Evolutionary conservation across 495 filamentous ascomycete genomes (phyloP), one percentile per base, ranked within the genome.

Genomic region (Daldinia decipiens): DNA sequence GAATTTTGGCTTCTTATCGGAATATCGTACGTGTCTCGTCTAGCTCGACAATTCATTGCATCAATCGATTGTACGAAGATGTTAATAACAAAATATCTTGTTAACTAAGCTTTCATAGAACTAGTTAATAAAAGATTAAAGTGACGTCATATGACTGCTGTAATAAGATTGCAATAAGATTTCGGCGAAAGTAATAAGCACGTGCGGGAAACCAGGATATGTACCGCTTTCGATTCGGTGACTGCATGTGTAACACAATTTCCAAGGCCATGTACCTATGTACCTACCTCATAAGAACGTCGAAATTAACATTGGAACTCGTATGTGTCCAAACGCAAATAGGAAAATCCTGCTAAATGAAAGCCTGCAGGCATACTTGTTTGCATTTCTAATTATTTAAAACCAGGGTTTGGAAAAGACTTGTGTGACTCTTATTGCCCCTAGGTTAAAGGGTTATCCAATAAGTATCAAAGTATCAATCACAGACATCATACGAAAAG

Each of bases 131-230:
- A 60, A 52, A 12, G 19, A 32, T 36, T 62, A 9, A 27, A 1
- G 43, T 72, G 70, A 72, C 60, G 70, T 72, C 70, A 72, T 65
- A 64, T 45, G n/a, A 43, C 27, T 53, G 32, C 50, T 61, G 34
- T 54, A 55, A 59, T 72, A 63, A 67, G 55, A 67, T 67, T 61
- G 34, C 47, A 55, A 59, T 72, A 63, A 67, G 55, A 67, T 67
- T 63, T 55, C 47, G 54, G 43, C 61, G 61, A 50, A 13, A 13
- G 50, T 52, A 55, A 68, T 67, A 67, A 57, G 59, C 59, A 65
- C 59, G 60, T 72, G 65, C 69, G 67, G 54, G 31, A 55, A 8
- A 53, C 12, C 24, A 9, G 50, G 24, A 17, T 31, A 52, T n/a
- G 24, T 26, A 13, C 50, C 50, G 11, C 12, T 4, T 47, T 47